These are phyloP conservation scores for Triticum monococcum DNA, from an alignment of 176 grass and related monocot species.

Conservation along the genomic window DNA sequence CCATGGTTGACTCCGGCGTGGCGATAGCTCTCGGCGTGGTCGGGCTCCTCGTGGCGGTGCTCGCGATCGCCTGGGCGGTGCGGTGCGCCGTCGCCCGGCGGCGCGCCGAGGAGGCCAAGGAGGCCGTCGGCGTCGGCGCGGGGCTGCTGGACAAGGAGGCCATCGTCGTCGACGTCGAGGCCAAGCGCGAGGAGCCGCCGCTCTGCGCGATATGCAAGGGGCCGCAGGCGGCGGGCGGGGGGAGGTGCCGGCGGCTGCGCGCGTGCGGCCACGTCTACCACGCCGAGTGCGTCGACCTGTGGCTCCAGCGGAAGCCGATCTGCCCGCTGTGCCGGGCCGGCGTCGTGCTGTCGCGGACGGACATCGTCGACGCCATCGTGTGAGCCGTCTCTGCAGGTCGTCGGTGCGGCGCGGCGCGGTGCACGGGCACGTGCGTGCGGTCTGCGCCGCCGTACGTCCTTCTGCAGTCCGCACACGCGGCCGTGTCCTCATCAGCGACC, in stretches of 20 bases:
- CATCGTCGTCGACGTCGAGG: not conserved
- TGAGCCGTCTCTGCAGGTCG: not conserved
- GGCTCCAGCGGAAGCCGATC: conserved; percentile 19
- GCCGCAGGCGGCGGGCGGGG: not conserved
- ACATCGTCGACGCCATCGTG: conserved; percentile 6
- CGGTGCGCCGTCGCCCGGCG: not conserved
- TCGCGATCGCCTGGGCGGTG: not conserved
- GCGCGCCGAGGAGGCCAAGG: not conserved
- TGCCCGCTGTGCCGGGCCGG: conserved; percentile 38
- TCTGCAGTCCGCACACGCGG: not conserved
- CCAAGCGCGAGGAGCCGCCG: not conserved
- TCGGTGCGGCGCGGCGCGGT: not conserved
- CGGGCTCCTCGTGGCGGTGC: not conserved
- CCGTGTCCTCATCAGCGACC: not conserved
- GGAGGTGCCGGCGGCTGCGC: conserved; percentile 17
- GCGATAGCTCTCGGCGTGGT: not conserved
- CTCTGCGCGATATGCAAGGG: conserved; percentile 41
- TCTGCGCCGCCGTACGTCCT: not conserved
- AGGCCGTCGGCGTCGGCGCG: not conserved
- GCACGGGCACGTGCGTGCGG: not conserved
- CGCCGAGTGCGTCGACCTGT: conserved; percentile 28
- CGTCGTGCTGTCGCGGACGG: not conserved
- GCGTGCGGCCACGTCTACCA: conserved; percentile 44
- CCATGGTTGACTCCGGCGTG: not conserved
- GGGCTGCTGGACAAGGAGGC: conserved; percentile 8